These are phyloP conservation scores for Toxicodendron radicans DNA, from an alignment of 345 rosid genomes.

Conservation along the genomic window DNA sequence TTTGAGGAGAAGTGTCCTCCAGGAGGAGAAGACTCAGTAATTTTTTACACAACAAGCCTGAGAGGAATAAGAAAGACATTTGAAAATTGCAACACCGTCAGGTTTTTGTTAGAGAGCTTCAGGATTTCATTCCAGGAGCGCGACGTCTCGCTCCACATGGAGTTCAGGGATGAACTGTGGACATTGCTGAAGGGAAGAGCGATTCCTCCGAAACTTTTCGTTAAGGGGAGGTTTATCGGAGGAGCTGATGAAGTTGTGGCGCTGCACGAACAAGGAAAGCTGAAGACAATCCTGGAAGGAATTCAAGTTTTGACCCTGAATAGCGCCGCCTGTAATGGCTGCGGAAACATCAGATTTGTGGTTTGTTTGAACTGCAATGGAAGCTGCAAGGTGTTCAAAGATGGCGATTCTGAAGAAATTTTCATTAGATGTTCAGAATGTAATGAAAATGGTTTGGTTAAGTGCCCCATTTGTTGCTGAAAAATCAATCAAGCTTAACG, in stretches of 20 bases:
- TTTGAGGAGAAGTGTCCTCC: conserved; percentile 67
- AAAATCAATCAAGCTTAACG: neutral
- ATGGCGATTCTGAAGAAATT: conserved; percentile 13
- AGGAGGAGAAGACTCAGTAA: conserved; percentile 59
- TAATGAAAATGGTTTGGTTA: conserved; percentile 84
- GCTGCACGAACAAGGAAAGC: conserved; percentile 80
- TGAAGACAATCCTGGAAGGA: conserved; percentile 68
- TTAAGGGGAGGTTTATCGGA: conserved; percentile 76
- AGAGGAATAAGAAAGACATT: conserved; percentile 82
- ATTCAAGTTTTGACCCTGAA: conserved; percentile 28
- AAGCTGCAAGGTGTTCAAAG: conserved; percentile 48
- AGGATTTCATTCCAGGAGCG: conserved; percentile 55
- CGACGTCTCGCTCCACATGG: conserved; percentile 77
- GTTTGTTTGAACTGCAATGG: conserved; percentile 77
- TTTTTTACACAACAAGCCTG: conserved; percentile 78
- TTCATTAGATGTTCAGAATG: conserved; percentile 59
- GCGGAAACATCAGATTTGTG: conserved; percentile 58
- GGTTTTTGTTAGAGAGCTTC: conserved; percentile 63
- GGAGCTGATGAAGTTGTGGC: conserved; percentile 77
- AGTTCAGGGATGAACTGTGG: conserved; percentile 82
- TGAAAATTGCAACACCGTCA: conserved; percentile 63
- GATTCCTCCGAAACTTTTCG: conserved; percentile 75
- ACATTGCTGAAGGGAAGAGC: conserved; percentile 49
- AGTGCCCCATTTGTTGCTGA: conserved; percentile 57
- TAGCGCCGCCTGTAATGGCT: conserved; percentile 38